Evolutionary conservation across 2,329 filamentous ascomycete genomes (phyloP).

Genomic region (Cladosporium sp.): DNA sequence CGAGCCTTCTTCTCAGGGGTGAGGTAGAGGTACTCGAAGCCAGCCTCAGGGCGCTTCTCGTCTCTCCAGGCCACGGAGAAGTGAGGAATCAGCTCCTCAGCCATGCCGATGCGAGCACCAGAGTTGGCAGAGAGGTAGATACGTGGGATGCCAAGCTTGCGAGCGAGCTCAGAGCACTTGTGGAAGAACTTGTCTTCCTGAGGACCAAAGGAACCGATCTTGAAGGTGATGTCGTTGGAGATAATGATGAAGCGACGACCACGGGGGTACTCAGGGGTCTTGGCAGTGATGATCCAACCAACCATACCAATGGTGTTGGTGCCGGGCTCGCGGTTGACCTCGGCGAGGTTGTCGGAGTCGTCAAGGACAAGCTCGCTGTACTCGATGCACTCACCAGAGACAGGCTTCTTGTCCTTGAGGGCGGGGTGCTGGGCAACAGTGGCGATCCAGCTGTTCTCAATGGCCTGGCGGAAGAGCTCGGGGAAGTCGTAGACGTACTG

Average conservation of each 20-base stretch:
- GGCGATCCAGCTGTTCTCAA: slow-evolving; percentile 89
- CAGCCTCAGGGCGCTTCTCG: slow-evolving; percentile 69
- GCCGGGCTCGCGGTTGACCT: slow-evolving; percentile 91
- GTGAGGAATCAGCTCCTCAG: slow-evolving; percentile 92
- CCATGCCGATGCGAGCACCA: slow-evolving; percentile 92
- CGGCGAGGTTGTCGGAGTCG: slow-evolving; percentile 83
- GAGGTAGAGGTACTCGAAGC: slow-evolving; percentile 97
- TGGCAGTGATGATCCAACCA: slow-evolving; percentile 91
- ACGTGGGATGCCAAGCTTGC: slow-evolving; percentile 89
- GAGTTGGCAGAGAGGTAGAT: slow-evolving; percentile 99
- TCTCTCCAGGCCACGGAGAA: slow-evolving; percentile 98
- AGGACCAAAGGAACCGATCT: slow-evolving; percentile 96
- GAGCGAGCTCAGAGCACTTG: slow-evolving; percentile 95
- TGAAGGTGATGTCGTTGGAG: slow-evolving; percentile 98
- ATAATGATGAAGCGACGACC: slow-evolving; percentile 93
- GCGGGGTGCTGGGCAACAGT: slow-evolving; percentile 68
- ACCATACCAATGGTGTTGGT: slow-evolving; percentile 98
- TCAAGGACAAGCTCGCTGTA: slow-evolving; percentile 93
- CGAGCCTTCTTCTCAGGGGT: slow-evolving; percentile 80
- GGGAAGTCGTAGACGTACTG: slow-evolving; percentile 99
- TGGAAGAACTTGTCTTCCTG: slow-evolving; percentile 97
- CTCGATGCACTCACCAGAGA: slow-evolving; percentile 84
- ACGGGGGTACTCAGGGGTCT: slow-evolving; percentile 89
- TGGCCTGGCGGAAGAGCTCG: slow-evolving; percentile 95
- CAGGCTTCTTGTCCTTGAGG: slow-evolving; percentile 75